These are phyloP conservation scores for Suhomyces tanzawaensis DNA, from an alignment of 805 yeast species.

Conservation along the genomic window DNA sequence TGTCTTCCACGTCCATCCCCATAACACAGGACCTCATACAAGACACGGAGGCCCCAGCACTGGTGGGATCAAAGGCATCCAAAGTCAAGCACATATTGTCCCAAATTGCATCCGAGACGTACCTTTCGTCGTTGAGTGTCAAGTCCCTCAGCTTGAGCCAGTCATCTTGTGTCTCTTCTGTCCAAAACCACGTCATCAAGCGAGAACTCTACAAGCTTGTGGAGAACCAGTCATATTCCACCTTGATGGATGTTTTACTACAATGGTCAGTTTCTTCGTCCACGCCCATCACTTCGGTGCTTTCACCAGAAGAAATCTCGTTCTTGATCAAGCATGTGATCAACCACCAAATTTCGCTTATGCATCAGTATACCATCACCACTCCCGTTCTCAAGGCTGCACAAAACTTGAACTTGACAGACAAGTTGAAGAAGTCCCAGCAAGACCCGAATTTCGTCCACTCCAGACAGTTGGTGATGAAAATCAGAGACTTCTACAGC, in stretches of 20 bases:
- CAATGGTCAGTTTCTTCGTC: constrained; percentile 10
- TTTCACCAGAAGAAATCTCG: constrained; percentile 19
- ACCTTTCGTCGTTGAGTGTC: background rate
- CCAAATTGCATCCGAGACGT: background rate
- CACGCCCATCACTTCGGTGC: constrained; percentile 2
- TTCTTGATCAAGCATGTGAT: constrained; percentile 18
- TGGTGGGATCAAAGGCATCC: constrained; percentile 1
- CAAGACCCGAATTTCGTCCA: constrained; percentile 9
- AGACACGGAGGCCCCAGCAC: constrained; percentile 1
- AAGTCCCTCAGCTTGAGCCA: background rate
- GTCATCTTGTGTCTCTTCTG: background rate
- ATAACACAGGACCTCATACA: constrained; percentile 3
- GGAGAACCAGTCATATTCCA: constrained; percentile 12
- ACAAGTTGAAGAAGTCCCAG: constrained; percentile 2
- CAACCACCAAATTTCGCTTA: constrained; percentile 16
- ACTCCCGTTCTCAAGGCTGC: constrained; percentile 6
- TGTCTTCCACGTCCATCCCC: constrained; percentile 11
- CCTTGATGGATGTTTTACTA: constrained; percentile 16
- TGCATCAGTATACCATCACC: constrained; percentile 11
- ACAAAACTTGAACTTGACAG: constrained; percentile 5
- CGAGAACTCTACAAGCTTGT: constrained; percentile 15
- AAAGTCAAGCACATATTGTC: constrained; percentile 6
- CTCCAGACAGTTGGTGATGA: constrained; percentile 13
- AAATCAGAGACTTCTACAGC: constrained; percentile 25
- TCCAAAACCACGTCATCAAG: constrained; percentile 6